phyloP scores from a whole-genome alignment of 2,329 filamentous ascomycete genomes.

The Aspergillus latus region DNA sequence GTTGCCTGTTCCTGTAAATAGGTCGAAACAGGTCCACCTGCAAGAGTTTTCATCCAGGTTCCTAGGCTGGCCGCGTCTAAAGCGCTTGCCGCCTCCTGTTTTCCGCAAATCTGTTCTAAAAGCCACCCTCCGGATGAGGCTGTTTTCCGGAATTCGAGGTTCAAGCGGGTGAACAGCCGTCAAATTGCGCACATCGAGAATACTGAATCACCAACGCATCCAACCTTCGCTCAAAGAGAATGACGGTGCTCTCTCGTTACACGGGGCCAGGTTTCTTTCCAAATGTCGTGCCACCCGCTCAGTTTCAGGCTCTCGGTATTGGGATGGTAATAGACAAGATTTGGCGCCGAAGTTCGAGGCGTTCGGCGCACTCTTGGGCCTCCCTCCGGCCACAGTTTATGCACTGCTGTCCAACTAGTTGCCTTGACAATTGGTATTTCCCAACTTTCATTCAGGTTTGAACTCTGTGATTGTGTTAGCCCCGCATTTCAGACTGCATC shows the following conservation, averaged over 20 bases:
- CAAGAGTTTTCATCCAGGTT: conserved; percentile 10
- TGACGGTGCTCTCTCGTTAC: conserved; percentile 18
- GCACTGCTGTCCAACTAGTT: conserved; percentile 39
- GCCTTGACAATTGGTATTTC: conserved; percentile 24
- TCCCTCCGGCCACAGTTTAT: conserved; percentile 22
- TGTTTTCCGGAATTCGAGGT: conserved; percentile 5
- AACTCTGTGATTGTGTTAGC: conserved; percentile 24
- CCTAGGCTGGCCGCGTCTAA: conserved; percentile 31
- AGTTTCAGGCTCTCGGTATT: conserved; percentile 19
- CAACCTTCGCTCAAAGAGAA: conserved; percentile 8
- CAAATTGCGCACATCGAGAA: conserved; percentile 12
- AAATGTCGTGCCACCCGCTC: conserved; percentile 21
- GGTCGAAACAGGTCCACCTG: conserved; percentile 14
- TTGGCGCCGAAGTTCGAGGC: conserved; percentile 9
- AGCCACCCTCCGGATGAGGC: conserved; percentile 6
- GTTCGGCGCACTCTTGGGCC: conserved; percentile 10
- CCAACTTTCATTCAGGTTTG: conserved; percentile 22
- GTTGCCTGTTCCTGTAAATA: conserved; percentile 13
- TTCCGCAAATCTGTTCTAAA: conserved; percentile 1
- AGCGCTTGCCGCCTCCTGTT: conserved; percentile 33
- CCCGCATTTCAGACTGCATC: conserved; percentile 8
- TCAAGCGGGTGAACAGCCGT: conserved; percentile 14
- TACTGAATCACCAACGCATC: conserved; percentile 2
- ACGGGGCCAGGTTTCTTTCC: conserved; percentile 18
- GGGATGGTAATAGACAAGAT: conserved; percentile 21